phyloP scores from a whole-genome alignment of 2,329 filamentous ascomycete genomes.

The Calonectria fujianensis region DNA sequence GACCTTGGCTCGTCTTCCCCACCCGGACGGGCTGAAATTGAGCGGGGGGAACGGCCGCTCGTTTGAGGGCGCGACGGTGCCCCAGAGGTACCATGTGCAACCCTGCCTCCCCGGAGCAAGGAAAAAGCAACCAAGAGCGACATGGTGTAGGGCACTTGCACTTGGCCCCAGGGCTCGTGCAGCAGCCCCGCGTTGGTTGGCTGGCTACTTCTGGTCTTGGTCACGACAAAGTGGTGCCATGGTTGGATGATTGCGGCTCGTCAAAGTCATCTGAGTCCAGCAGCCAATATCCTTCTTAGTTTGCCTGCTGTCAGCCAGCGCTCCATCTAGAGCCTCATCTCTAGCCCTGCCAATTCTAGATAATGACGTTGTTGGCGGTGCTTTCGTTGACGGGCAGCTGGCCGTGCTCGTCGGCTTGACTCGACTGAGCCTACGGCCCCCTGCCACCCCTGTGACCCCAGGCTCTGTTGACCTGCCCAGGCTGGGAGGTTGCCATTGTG shows the following conservation, averaged over 20 bases:
- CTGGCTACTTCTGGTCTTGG: background rate
- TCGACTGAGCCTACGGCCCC: background rate
- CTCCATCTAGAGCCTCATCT: constrained; percentile 21
- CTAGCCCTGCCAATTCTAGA: background rate
- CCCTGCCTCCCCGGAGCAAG: constrained; percentile 29
- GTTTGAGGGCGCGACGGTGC: constrained; percentile 52
- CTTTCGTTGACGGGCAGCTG: background rate
- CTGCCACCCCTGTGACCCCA: constrained; percentile 8
- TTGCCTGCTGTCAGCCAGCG: constrained; percentile 9
- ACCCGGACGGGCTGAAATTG: constrained; percentile 49
- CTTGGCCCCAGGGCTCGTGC: background rate
- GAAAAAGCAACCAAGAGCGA: background rate
- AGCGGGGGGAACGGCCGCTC: constrained; percentile 53
- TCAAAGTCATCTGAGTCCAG: constrained; percentile 2
- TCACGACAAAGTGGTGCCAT: constrained; percentile 22
- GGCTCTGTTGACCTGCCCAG: constrained; percentile 37
- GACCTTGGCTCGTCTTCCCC: constrained; percentile 40
- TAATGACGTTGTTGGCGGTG: constrained; percentile 17
- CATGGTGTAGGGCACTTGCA: constrained; percentile 5
- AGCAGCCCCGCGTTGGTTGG: background rate
- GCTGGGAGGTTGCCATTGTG: constrained; percentile 21
- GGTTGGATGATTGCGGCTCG: constrained; percentile 16
- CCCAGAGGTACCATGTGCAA: constrained; percentile 19
- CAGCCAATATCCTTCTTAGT: constrained; percentile 23
- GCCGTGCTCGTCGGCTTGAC: background rate